phyloP scores from a whole-genome alignment of 2,329 filamentous ascomycete genomes.

The Zasmidium citrigriseum region DNA sequence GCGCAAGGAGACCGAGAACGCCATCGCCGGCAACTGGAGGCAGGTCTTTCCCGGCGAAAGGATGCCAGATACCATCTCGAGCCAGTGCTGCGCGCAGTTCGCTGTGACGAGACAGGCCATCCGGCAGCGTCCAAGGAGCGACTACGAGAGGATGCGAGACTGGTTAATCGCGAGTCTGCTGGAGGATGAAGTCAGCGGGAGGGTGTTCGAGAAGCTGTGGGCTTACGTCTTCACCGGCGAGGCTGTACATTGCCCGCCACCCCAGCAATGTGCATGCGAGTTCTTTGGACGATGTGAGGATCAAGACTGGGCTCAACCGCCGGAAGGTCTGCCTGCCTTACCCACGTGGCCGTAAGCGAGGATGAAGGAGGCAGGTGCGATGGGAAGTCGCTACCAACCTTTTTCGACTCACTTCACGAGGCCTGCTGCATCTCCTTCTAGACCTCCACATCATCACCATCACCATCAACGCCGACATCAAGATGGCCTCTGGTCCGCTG shows the following conservation, averaged over 20 bases:
- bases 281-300: conserved; percentile 23
- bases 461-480: background rate
- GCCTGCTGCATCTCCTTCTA: background rate
- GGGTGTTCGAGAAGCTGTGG: conserved; percentile 61
- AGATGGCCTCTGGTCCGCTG: conserved; percentile 17
- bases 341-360: conserved; percentile 35
- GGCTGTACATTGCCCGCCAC: conserved; percentile 25
- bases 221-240: conserved; percentile 48
- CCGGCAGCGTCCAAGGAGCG: conserved; percentile 26
- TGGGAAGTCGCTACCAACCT: conserved; percentile 27
- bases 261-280: conserved; percentile 24
- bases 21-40: conserved; percentile 12
- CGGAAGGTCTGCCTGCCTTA: conserved; percentile 11
- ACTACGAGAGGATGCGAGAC: conserved; percentile 42
- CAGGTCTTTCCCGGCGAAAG: conserved; percentile 23
- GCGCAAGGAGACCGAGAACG: conserved; percentile 20
- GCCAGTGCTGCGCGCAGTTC: conserved; percentile 35
- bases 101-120: conserved; percentile 36
- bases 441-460: background rate
- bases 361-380: background rate
- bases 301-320: conserved; percentile 14
- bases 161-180: conserved; percentile 53
- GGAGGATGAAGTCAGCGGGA: conserved; percentile 51
- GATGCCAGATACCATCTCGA: conserved; percentile 40
- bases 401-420: conserved; percentile 25